Percentiles rank a stretch among this genome's conserved stretches.
Conservation (phyloP, 1,139 yeast genomes). For the Kazachstania sp. region DNA sequence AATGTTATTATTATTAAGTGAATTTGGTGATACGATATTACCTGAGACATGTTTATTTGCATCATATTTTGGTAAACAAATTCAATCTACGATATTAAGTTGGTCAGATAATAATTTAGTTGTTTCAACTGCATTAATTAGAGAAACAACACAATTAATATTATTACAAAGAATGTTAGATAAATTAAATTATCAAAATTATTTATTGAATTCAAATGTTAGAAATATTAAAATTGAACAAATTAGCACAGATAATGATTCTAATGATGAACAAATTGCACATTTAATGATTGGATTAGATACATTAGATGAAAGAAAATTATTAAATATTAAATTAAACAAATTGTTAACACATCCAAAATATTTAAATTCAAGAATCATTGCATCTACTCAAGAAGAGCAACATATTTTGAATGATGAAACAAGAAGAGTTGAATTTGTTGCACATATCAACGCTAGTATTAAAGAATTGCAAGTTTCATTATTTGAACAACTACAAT, state of each 20-base stretch:
- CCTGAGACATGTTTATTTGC: slow-evolving; percentile 62
- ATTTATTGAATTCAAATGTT: slow-evolving; percentile 20
- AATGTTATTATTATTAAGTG: slow-evolving; percentile 49
- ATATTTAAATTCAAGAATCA: slow-evolving; percentile 61
- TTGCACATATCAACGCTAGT: slow-evolving; percentile 44
- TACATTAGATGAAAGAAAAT: slow-evolving; percentile 45
- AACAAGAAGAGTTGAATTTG: slow-evolving; percentile 35
- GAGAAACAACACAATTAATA: slow-evolving; percentile 75
- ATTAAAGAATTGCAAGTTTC: slow-evolving; percentile 49
- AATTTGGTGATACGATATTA: slow-evolving; percentile 53
- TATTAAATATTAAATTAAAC: slow-evolving; percentile 50
- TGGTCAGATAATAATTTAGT: slow-evolving; percentile 63
- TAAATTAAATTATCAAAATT: slow-evolving; percentile 41
- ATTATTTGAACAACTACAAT: slow-evolving; percentile 7
- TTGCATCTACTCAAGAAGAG: slow-evolving; percentile 58
- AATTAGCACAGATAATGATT: slow-evolving; percentile 3
- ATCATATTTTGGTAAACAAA: slow-evolving; percentile 57
- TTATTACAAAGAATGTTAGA: slow-evolving; percentile 53
- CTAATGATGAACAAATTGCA: slow-evolving; percentile 10
- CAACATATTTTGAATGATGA: slow-evolving; percentile 47
- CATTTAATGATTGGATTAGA: slow-evolving; percentile 56
- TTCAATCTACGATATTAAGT: slow-evolving; percentile 50
- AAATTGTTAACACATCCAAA: slow-evolving; percentile 81
- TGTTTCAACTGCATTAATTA: slow-evolving; percentile 56
- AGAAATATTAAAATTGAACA: slow-evolving; percentile 4